Evolutionary conservation across 345 rosid species (phyloP).

Genomic region (Acer negundo): DNA sequence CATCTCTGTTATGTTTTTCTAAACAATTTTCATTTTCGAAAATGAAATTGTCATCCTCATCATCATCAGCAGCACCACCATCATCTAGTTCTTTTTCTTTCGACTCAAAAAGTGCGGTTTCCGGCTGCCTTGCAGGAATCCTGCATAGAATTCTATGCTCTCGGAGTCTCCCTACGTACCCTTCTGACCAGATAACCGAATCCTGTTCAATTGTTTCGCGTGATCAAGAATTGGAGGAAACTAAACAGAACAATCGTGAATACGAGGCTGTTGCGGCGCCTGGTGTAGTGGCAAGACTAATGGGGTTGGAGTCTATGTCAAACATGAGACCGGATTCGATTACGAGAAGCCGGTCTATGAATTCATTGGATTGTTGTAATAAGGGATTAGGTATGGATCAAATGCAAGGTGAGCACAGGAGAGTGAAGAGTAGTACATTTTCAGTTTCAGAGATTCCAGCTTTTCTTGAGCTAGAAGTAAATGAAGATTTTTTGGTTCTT

Average conservation of each 20-base stretch:
- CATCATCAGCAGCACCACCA: constrained; percentile 40
- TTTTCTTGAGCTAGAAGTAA: constrained; percentile 57
- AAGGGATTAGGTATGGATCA: constrained; percentile 20
- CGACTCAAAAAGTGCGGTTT: constrained; percentile 36
- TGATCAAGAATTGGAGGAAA: constrained; percentile 18
- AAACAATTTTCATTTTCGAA: neutral
- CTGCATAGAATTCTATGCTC: constrained; percentile 63
- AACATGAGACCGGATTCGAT: constrained; percentile 22
- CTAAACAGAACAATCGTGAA: neutral
- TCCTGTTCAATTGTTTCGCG: constrained; percentile 21
- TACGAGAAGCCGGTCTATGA: constrained; percentile 56
- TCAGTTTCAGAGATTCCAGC: constrained; percentile 41
- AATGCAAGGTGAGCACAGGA: constrained; percentile 29
- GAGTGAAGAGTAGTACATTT: constrained; percentile 38
- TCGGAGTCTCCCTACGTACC: constrained; percentile 52
- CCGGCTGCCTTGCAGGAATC: constrained; percentile 51
- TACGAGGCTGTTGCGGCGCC: constrained; percentile 23
- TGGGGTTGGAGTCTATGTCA: constrained; percentile 69
- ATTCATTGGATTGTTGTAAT: constrained; percentile 30
- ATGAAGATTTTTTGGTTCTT: constrained; percentile 62
- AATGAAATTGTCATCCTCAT: constrained; percentile 39
- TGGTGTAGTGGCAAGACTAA: constrained; percentile 74
- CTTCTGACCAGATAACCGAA: constrained; percentile 51
- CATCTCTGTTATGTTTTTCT: neutral
- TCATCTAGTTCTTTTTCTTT: constrained; percentile 28